These are phyloP conservation scores for Rhizopus stolonifer DNA, from an alignment of 371 early-diverging fungal genomes.

Conservation along the genomic window DNA sequence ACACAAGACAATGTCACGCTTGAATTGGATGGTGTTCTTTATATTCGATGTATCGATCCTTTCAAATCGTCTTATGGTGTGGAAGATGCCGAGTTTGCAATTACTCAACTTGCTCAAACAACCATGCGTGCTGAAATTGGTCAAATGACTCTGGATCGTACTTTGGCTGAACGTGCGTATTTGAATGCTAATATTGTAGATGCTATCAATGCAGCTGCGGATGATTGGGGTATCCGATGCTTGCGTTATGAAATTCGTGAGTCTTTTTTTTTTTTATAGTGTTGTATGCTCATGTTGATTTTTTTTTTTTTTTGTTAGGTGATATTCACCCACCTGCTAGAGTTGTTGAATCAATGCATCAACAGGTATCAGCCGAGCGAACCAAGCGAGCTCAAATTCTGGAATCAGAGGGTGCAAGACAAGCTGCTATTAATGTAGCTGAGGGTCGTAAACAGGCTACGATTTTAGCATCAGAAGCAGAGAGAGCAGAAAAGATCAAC, in stretches of 20 bases:
- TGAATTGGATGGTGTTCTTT: constrained; percentile 95
- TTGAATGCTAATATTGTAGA: constrained; percentile 93
- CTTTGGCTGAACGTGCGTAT: constrained; percentile 91
- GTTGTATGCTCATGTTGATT: too few relatives aligned
- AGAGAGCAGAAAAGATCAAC: constrained; percentile 87
- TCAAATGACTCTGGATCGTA: constrained; percentile 95
- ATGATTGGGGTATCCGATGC: constrained; percentile 95
- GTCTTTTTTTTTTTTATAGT: constrained; percentile 19
- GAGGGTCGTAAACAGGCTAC: constrained; percentile 93
- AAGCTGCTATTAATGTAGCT: constrained; percentile 96
- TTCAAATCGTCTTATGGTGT: constrained; percentile 98
- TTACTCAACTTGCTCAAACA: constrained; percentile 96
- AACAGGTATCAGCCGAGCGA: constrained; percentile 95
- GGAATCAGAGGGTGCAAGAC: constrained; percentile 93
- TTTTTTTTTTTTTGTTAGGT: constrained; percentile 35
- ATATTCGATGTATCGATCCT: constrained; percentile 91
- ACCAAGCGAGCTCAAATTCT: constrained; percentile 96
- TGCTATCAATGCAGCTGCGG: constrained; percentile 92
- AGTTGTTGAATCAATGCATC: constrained; percentile 97
- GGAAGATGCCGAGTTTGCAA: constrained; percentile 92
- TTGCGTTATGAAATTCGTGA: constrained; percentile 88
- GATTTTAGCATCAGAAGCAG: constrained; percentile 94
- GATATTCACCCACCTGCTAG: constrained; percentile 97
- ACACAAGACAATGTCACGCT: constrained; percentile 97
- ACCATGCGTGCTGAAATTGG: constrained; percentile 99